Evolutionary conservation across 306 rosid genomes (phyloP), one percentile per base, ranked within the genome.

Genomic region (Mimosa pudica): DNA sequence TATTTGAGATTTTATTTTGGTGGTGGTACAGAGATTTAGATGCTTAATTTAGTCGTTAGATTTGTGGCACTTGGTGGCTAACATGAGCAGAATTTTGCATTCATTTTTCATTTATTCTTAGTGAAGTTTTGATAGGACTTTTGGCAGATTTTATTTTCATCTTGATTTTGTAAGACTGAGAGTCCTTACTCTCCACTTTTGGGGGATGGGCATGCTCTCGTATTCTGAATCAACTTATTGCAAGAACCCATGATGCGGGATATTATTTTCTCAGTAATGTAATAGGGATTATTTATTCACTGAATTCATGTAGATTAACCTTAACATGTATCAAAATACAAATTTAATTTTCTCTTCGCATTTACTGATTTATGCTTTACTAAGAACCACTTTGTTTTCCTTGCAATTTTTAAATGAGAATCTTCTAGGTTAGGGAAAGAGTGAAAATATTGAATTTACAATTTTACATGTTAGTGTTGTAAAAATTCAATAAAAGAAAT

Each of bases 1-100:
- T 71, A 73, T 8, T 73, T 69, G 60, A 68, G 76, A 38, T 60
- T 71, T 41, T 12, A 64, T 76, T 57, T 51, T 30, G 45, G 62
- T 7, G 14, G 45, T 38, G 45, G 62, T 36, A 66, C 80, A 30
- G 47, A 45, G 58, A 70, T 70, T 61, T 74, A 4, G 60, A 71
- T 36, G 55, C 65, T 57, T 41, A 16, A 33, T 69, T 6, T 17
- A 46, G 65, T 38, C 33, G 60, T n/a, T 42, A 75, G 44, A 47
- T 68, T 54, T 71, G 74, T 65, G 30, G 70, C 54, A 48, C 73
- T 58, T 36, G 20, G 45, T 71, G 65, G 60, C 51, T 14, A 47
- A 70, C 44, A 66, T 4, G 33, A 81, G 74, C 63, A 33, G 44
- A 32, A 17, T 30, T 46, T 78, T 11, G 7, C 55, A 52, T 64